Percentiles rank a stretch among this genome's conserved stretches.
These are phyloP conservation scores for Leccinum pellstonianum DNA, from an alignment of 768 basidiomycete genomes.

Conservation along the genomic window DNA sequence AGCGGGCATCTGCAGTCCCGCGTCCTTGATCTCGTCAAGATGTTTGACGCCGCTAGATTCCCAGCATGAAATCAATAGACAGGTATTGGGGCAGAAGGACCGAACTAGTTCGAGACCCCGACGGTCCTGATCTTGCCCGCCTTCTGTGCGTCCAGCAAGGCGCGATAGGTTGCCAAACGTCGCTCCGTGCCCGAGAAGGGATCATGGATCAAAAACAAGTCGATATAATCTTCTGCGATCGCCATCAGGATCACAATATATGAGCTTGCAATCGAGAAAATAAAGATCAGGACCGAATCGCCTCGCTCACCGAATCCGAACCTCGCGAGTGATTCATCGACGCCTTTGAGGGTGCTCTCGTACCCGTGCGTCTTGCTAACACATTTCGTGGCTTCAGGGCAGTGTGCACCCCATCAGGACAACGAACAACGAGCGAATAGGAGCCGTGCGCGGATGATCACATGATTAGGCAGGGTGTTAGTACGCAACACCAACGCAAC, in stretches of 20 bases:
- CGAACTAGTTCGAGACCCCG: constrained; percentile 87
- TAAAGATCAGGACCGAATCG: not conserved
- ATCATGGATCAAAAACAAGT: constrained; percentile 79
- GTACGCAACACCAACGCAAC: not conserved
- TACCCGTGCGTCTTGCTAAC: constrained; percentile 59
- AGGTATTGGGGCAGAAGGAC: not conserved
- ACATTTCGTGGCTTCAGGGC: constrained; percentile 58
- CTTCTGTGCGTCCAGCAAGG: constrained; percentile 58
- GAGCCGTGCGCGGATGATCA: not conserved
- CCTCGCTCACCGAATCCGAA: constrained; percentile 54
- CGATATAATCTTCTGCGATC: constrained; percentile 50
- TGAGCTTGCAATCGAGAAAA: not conserved
- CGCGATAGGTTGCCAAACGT: constrained; percentile 71
- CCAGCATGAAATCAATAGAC: not conserved
- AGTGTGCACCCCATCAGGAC: not conserved
- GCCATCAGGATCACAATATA: not conserved
- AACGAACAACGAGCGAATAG: not conserved
- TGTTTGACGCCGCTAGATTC: constrained; percentile 63
- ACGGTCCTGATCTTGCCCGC: constrained; percentile 67
- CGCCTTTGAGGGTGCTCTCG: constrained; percentile 53
- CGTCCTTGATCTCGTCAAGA: constrained; percentile 67
- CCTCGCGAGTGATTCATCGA: constrained; percentile 59
- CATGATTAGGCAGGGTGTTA: not conserved
- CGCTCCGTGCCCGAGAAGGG: constrained; percentile 60
- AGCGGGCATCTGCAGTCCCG: constrained; percentile 61